phyloP scores from a whole-genome alignment of 208 protist genomes.

The Borovskyia barvae region DNA sequence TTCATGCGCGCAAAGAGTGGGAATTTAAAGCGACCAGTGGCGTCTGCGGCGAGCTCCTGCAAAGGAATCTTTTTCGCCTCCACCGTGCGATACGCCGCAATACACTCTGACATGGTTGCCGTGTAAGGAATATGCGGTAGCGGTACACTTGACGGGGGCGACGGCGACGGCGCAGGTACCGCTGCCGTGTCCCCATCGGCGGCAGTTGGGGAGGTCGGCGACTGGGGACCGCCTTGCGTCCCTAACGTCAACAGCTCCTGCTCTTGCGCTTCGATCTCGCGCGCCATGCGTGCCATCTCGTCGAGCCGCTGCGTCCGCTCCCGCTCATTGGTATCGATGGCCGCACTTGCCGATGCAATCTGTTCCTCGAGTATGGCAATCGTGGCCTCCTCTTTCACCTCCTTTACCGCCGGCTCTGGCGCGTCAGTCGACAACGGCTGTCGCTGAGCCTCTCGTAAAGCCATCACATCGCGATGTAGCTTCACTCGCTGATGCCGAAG shows the following conservation, averaged over 20 bases:
- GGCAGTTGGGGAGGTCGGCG: neutral
- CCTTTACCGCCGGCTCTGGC: neutral
- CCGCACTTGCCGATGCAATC: conserved; percentile 18
- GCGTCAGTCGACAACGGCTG: too few species aligned
- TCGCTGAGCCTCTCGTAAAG: conserved; percentile 8
- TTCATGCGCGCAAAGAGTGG: conserved; percentile 87
- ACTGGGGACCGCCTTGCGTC: neutral
- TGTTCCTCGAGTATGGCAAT: conserved; percentile 10
- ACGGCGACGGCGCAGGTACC: neutral
- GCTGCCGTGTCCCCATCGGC: neutral
- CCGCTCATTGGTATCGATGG: conserved; percentile 34
- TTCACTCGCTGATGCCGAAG: conserved; percentile 47
- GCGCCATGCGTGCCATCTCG: conserved; percentile 20
- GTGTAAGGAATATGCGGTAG: conserved; percentile 29
- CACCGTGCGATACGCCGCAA: conserved; percentile 64
- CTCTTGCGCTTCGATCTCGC: conserved; percentile 19
- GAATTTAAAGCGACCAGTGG: conserved; percentile 84
- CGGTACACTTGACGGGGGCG: too few species aligned
- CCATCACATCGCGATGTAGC: conserved; percentile 20
- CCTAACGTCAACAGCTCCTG: conserved; percentile 8
- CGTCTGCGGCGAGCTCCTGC: conserved; percentile 78
- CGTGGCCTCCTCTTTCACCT: neutral
- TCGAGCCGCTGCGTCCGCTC: conserved; percentile 19
- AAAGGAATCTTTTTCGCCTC: conserved; percentile 46
- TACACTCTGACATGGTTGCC: conserved; percentile 65